These are phyloP conservation scores for Firmiana major DNA, from an alignment of 345 rosid genomes.

Conservation along the genomic window DNA sequence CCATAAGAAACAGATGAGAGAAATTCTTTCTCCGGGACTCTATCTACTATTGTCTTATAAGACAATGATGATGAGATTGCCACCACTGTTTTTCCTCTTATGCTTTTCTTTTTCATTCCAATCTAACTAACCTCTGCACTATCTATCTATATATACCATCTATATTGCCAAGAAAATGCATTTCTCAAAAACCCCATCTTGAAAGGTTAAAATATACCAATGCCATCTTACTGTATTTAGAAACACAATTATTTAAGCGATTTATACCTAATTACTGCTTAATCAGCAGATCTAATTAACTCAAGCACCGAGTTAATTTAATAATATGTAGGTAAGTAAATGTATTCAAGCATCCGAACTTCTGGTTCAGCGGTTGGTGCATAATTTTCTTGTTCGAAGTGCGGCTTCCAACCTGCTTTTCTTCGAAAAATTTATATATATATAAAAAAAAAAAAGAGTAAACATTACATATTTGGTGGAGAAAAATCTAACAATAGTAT, in stretches of 20 bases:
- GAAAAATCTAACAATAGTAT: too few relatives aligned
- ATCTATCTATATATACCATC: neutral
- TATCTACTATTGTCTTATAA: neutral
- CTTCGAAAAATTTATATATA: too few relatives aligned
- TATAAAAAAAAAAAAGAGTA: neutral
- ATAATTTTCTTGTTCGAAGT: too few relatives aligned
- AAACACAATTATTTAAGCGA: neutral
- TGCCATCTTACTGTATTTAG: neutral
- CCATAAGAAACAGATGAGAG: neutral
- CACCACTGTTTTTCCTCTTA: neutral
- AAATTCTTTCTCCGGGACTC: neutral
- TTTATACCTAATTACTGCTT: neutral
- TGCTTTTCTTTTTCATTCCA: conserved; percentile 1
- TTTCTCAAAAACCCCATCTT: neutral
- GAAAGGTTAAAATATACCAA: neutral
- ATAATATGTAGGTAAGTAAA: neutral
- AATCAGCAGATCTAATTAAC: neutral
- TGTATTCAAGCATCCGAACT: neutral
- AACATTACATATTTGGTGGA: neutral
- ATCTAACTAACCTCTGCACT: neutral
- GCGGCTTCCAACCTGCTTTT: too few relatives aligned
- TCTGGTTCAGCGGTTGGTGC: too few relatives aligned
- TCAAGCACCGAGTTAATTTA: neutral
- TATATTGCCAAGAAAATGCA: neutral
- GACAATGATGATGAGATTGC: conserved; percentile 7